Percentiles rank a stretch among this genome's conserved stretches.
Evolutionary conservation across 495 filamentous ascomycete genomes (phyloP).

Genomic region (Zalerion maritima): DNA sequence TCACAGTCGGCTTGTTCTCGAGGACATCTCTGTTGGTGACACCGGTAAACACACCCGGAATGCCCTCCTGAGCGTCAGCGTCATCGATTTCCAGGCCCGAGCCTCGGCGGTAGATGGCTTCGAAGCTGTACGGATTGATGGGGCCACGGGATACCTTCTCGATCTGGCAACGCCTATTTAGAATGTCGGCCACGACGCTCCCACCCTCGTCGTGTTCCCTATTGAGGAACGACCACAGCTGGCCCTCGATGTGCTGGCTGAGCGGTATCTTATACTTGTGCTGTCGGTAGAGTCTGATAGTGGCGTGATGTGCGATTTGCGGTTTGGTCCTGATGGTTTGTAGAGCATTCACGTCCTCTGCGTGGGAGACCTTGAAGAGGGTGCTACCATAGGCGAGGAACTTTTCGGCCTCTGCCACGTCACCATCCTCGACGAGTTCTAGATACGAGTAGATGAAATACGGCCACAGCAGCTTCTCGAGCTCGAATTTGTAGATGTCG

Average conservation of each 20-base stretch:
- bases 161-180: constrained; percentile 61
- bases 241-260: constrained; percentile 61
- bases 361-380: constrained; percentile 59
- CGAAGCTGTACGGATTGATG: constrained; percentile 66
- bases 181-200: constrained; percentile 53
- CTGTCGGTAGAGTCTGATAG: constrained; percentile 59
- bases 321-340: constrained; percentile 54
- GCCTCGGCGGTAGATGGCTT: constrained; percentile 54
- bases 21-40: constrained; percentile 60
- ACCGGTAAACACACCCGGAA: constrained; percentile 79
- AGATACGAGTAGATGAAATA: constrained; percentile 88
- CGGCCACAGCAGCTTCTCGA: constrained; percentile 76
- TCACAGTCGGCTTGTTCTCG: constrained; percentile 40
- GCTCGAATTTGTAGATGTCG: constrained; percentile 93
- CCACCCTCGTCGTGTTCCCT: constrained; percentile 67
- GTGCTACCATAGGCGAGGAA: constrained; percentile 54
- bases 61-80: constrained; percentile 78
- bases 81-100: constrained; percentile 41
- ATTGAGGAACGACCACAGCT: constrained; percentile 78
- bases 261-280: constrained; percentile 83
- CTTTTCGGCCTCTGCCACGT: constrained; percentile 49
- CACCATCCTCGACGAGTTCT: constrained; percentile 60
- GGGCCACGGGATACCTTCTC: constrained; percentile 59
- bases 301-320: constrained; percentile 50
- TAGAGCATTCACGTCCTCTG: constrained; percentile 58